Base-by-base conservation (phyloP, 2,329 filamentous ascomycete species). In the Trichoderma aggressivum region DNA sequence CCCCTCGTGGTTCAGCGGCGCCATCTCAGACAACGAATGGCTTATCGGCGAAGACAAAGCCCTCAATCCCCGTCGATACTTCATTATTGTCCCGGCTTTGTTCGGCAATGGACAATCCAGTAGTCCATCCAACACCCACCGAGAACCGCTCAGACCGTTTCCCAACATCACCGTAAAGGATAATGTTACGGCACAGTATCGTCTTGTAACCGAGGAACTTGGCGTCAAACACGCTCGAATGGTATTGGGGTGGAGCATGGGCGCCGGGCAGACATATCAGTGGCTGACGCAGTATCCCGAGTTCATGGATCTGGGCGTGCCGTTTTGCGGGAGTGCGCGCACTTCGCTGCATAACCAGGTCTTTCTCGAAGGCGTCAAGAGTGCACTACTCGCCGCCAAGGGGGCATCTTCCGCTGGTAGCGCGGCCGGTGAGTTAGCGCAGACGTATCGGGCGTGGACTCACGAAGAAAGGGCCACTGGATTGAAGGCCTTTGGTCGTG, bases 11-110 rank as follows among this genome's bases (percentile, higher is more conserved):
- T 94, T 90, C 78, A 80, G 78, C 67, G 80, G 79, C 81, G 83
- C 81, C 3, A 92, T 94, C 73, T 82, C 85, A 3, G 90, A 92
- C 76, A 94, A 94, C 72, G 85, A 91, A 77, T 94, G 92, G 92
- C 86, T 94, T 12, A 86, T 93, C 55, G 90, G 91, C 14, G 79
- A 86, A 7, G 85, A 88, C 74, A 92, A 89, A 78, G 86, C 89
- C 0, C 83, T 94, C 56, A 86, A 86, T 72, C 91, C 92, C 0
- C 82, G 69, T 1, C 75, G 79, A 28, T 86, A 86, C 78, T 86
- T 82, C 73, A 82, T 88, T 69, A 81, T 89, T 47, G 78, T 87
- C 12, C 80, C 83, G 2, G 86, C 84, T 0, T 79, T 88, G 0
- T 81, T 89, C 47, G 85, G 85, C 70, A 87, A 87, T 71, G 84